Percentiles rank a stretch among this genome's conserved stretches.
These are phyloP conservation scores for Teunomyces funiuensis DNA, from an alignment of 805 yeast species.

Conservation along the genomic window DNA sequence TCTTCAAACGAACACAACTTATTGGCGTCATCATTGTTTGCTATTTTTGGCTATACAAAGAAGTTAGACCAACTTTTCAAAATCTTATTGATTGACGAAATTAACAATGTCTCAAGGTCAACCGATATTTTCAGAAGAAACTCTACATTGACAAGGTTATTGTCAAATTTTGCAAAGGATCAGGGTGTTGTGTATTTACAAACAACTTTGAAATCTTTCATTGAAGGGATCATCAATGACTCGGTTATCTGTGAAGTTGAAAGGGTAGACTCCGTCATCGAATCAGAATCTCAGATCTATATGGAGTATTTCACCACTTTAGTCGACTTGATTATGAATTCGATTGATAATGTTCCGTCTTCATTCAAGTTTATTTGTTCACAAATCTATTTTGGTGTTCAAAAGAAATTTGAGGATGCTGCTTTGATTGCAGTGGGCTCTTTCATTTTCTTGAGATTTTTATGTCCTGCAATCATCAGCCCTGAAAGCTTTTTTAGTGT, in stretches of 20 bases:
- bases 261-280: slow-evolving; percentile 37
- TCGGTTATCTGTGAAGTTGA: slow-evolving; percentile 66
- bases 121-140: slow-evolving; percentile 78
- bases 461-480: slow-evolving; percentile 87
- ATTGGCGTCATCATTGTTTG: slow-evolving; percentile 63
- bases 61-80: slow-evolving; percentile 47
- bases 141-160: slow-evolving; percentile 75
- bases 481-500: slow-evolving; percentile 62
- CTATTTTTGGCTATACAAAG: slow-evolving; percentile 45
- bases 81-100: slow-evolving; percentile 60
- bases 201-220: slow-evolving; percentile 52
- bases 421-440: slow-evolving; percentile 75
- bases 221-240: slow-evolving; percentile 49
- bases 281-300: slow-evolving; percentile 45
- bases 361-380: slow-evolving; percentile 73
- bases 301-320: slow-evolving; percentile 55
- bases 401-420: slow-evolving; percentile 61
- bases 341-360: slow-evolving; percentile 60
- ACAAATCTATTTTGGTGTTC: slow-evolving; percentile 57
- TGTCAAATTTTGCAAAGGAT: slow-evolving; percentile 68
- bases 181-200: slow-evolving; percentile 62
- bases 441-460: slow-evolving; percentile 73
- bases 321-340: slow-evolving; percentile 57
- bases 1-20: slow-evolving; percentile 70
- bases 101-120: slow-evolving; percentile 55